Conservation (phyloP, 192 early-diverging fungal species). For the Thamnidium elegans region DNA sequence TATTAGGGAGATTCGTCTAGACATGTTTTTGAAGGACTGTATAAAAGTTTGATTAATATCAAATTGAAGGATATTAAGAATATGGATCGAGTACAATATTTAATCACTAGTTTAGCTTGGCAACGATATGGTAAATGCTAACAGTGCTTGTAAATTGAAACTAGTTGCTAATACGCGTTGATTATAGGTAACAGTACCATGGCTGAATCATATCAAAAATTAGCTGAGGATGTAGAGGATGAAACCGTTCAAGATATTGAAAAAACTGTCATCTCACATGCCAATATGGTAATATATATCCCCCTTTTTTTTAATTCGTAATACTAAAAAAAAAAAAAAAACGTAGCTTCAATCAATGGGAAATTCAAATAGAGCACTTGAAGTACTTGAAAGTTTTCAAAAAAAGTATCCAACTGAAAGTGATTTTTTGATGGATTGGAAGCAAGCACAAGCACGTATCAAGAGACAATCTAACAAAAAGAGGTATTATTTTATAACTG, state of each 20-base stretch:
- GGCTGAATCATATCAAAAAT: neutral
- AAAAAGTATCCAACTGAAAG: slow-evolving; percentile 4
- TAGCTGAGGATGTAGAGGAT: neutral
- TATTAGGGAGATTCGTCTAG: neutral
- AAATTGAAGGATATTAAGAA: slow-evolving; percentile 5
- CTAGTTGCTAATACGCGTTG: neutral
- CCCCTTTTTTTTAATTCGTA: neutral
- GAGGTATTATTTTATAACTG: too few species aligned
- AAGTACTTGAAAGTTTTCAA: neutral
- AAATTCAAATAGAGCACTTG: slow-evolving; percentile 1
- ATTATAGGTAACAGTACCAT: slow-evolving; percentile 1
- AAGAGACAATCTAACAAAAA: neutral
- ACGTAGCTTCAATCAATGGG: neutral
- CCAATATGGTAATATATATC: slow-evolving; percentile 8
- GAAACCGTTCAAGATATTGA: slow-evolving; percentile 4
- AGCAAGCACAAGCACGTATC: neutral
- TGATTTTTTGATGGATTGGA: slow-evolving; percentile 7
- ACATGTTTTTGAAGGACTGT: slow-evolving; percentile 4
- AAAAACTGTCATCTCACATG: slow-evolving; percentile 1
- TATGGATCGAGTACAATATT: slow-evolving; percentile 6
- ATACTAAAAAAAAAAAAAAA: slow-evolving; percentile 1
- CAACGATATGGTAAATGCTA: slow-evolving; percentile 1
- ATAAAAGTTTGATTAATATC: slow-evolving; percentile 7
- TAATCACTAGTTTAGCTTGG: slow-evolving; percentile 6
- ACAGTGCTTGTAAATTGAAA: neutral